Percentiles rank a stretch among this genome's conserved stretches.
Conservation (phyloP, 2,329 filamentous ascomycete genomes). For the Venturia effusa region DNA sequence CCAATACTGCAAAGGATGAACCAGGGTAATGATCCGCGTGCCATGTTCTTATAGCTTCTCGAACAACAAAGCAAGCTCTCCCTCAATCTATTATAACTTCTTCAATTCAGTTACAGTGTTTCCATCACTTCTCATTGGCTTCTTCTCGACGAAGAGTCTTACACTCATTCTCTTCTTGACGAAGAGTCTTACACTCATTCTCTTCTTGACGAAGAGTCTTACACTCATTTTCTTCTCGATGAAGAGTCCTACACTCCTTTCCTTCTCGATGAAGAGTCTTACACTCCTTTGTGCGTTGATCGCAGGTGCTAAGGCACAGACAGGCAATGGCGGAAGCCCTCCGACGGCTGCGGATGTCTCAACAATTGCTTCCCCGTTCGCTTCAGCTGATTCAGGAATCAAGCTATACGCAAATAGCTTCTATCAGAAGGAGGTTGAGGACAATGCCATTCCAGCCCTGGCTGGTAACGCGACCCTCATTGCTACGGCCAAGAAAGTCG, state of each 20-base stretch:
- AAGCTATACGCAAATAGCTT: conserved; percentile 42
- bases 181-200: neutral
- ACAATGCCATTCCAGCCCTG: conserved; percentile 50
- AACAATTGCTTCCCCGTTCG: neutral
- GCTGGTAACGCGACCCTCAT: conserved; percentile 32
- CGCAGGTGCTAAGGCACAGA: neutral
- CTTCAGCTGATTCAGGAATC: conserved; percentile 30
- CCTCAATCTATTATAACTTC: neutral
- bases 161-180: neutral
- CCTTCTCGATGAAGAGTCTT: conserved; percentile 1
- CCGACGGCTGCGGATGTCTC: conserved; percentile 3
- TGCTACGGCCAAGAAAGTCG: conserved; percentile 37
- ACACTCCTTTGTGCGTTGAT: neutral
- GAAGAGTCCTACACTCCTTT: neutral
- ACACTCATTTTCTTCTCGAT: neutral
- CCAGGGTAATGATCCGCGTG: neutral
- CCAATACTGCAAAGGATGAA: neutral
- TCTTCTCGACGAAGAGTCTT: neutral
- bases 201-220: neutral
- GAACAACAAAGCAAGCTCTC: neutral
- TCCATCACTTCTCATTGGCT: neutral
- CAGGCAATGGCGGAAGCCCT: neutral
- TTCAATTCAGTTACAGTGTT: neutral
- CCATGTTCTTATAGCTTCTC: neutral
- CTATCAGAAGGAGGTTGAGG: conserved; percentile 42